Base-by-base conservation (phyloP, 2,329 filamentous ascomycete genomes). In the Pyricularia pennisetigena region DNA sequence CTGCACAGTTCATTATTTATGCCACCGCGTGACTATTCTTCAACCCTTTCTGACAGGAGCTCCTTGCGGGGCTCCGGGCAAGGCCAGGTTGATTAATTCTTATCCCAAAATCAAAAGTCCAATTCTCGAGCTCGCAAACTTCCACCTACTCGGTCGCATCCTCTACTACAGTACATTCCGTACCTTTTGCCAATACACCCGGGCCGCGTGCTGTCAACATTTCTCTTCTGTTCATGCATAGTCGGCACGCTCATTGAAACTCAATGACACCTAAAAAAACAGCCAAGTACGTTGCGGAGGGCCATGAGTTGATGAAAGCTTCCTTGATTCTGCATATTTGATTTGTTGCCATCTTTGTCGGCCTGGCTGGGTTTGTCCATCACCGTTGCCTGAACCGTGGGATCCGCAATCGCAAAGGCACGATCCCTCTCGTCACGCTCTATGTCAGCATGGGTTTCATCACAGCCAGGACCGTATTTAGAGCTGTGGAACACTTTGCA, bases 111-210 rank as follows among this genome's bases (percentile, higher is more conserved):
- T 49, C 41, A 49, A 30, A 68, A 85, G 85, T 2, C 87, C 88
- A 0, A 79, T 89, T 3, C 83, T 88, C 66, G 86, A 88, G 69
- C 82, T 87, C 5, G 82, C 83, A 68, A 88, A 90, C 12, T 76
- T 90, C 89, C 76, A 84, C 88, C 73, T 79, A 88, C 69, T 83
- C 32, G 32, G 32, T 14, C 32, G 87, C 1, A 79, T 88, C 9
- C 79, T 90, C 57, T 84, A 83, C 75, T 90, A 89, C 74, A 83
- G 75, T 90, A 89, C 74, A 79, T 88, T 1, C 87, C 87, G 0
- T 84, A 87, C 73, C 79, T 83, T 68, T 79, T 86, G 0, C 86
- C 87, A 0, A 73, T 86, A 10, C 78, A 80, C 6, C 79, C 82
- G 0, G 76, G 75, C 67, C 75, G 76, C n/a, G 80, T 85, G 28